These are phyloP conservation scores for Boletus reticulatus DNA, from an alignment of 768 basidiomycete species.

Conservation along the genomic window DNA sequence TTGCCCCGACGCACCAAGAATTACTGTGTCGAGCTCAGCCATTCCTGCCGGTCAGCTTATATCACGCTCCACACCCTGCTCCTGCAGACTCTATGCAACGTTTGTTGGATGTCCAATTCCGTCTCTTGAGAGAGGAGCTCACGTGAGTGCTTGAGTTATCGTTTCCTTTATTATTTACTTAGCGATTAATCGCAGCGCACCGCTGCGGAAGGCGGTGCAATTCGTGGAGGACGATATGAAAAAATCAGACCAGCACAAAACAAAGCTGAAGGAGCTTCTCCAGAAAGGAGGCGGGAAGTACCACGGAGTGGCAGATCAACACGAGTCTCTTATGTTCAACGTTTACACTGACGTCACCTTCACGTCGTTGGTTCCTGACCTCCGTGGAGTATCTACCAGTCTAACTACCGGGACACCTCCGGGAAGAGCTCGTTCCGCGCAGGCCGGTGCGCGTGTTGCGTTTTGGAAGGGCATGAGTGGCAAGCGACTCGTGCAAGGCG, in stretches of 20 bases:
- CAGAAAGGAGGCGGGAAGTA: conserved; percentile 59
- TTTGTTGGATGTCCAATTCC: conserved; percentile 71
- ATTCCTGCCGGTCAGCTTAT: conserved; percentile 61
- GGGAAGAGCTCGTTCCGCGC: conserved; percentile 46
- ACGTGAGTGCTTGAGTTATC: conserved; percentile 40
- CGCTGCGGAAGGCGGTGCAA: conserved; percentile 50
- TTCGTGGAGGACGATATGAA: conserved; percentile 47
- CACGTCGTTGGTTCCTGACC: conserved; percentile 43
- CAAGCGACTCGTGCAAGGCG: conserved; percentile 59
- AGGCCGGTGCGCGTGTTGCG: conserved; percentile 37
- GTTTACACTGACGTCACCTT: conserved; percentile 58
- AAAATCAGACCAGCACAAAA: conserved; percentile 20
- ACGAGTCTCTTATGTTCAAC: conserved; percentile 57
- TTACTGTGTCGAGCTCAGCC: conserved; percentile 47
- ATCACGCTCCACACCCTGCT: conserved; percentile 61
- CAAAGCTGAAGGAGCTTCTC: conserved; percentile 46
- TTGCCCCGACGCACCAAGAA: conserved; percentile 70
- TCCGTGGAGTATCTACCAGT: conserved; percentile 49
- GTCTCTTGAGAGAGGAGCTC: conserved; percentile 70
- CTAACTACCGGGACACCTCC: conserved; percentile 54
- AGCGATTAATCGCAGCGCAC: conserved; percentile 38
- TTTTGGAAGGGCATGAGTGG: conserved; percentile 65
- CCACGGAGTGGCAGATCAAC: conserved; percentile 37
- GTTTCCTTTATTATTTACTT: neutral
- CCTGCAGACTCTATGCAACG: conserved; percentile 59